Evolutionary conservation across 176 grass and related monocot genomes (phyloP).

Genomic region (Alloteropsis semialata): DNA sequence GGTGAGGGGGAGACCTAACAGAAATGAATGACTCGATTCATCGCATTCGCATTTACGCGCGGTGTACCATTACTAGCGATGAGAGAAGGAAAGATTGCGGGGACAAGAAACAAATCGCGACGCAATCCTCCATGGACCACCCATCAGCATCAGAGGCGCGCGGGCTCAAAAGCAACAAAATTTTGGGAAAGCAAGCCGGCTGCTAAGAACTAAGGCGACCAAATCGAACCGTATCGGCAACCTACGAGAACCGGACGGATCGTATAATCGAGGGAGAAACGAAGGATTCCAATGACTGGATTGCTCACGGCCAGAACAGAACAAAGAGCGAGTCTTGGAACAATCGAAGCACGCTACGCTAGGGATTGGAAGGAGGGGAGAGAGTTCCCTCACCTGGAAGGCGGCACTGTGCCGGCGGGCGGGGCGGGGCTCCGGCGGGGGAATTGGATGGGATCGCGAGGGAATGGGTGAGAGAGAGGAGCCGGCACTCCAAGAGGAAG

Average conservation of each 20-base stretch:
- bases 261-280: background rate
- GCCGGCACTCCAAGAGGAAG: background rate
- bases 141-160: background rate
- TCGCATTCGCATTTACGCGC: constrained; percentile 10
- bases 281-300: background rate
- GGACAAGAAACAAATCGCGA: constrained; percentile 25
- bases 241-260: background rate
- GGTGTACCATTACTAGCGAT: background rate
- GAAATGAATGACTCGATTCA: background rate
- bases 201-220: background rate
- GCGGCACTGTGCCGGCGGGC: background rate
- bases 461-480: background rate
- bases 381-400: background rate
- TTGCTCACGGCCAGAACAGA: background rate
- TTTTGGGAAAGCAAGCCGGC: background rate
- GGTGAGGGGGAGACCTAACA: constrained; percentile 23
- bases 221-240: background rate
- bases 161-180: background rate
- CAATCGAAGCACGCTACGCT: background rate
- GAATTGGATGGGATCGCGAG: constrained; percentile 18
- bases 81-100: background rate
- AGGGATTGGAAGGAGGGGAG: background rate
- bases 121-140: constrained; percentile 4
- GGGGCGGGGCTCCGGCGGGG: background rate
- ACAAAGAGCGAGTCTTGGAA: constrained; percentile 2